Evolutionary conservation across 1,284 basidiomycete genomes (phyloP).

Genomic region (Apiotrichum sp.): DNA sequence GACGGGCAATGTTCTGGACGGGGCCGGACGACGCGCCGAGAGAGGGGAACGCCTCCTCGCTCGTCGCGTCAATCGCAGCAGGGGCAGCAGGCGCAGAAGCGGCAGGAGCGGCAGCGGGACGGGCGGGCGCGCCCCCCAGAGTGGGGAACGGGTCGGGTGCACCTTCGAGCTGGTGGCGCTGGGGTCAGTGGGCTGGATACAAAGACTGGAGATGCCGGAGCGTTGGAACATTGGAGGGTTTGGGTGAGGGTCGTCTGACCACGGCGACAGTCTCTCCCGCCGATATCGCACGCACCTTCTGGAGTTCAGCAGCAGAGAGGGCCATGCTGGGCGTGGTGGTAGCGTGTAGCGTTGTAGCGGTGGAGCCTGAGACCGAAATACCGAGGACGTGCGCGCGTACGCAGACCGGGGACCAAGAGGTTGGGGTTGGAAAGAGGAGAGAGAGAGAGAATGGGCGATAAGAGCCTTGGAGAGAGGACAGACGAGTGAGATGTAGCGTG

Average conservation of each 20-base stretch:
- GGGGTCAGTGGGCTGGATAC: conserved; percentile 5
- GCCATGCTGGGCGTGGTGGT: conserved; percentile 28
- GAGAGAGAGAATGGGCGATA: not conserved
- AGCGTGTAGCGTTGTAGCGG: conserved; percentile 13
- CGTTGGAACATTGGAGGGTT: too few relatives aligned
- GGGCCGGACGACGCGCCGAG: conserved; percentile 59
- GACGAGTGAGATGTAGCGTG: not conserved
- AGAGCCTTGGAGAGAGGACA: conserved; percentile 3
- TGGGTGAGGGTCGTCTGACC: too few relatives aligned
- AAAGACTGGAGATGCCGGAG: too few relatives aligned
- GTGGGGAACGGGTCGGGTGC: conserved; percentile 81
- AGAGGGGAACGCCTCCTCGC: conserved; percentile 74
- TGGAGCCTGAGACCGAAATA: conserved; percentile 14
- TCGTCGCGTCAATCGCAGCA: conserved; percentile 61
- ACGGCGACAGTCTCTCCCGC: too few relatives aligned
- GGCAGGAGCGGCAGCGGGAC: conserved; percentile 31
- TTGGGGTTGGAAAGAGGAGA: not conserved
- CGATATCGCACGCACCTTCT: conserved; percentile 35
- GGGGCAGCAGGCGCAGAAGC: conserved; percentile 17
- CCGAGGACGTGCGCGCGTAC: conserved; percentile 9
- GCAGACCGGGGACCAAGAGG: conserved; percentile 2
- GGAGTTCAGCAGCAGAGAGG: conserved; percentile 48
- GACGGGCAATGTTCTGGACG: conserved; percentile 23
- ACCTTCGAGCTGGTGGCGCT: conserved; percentile 70
- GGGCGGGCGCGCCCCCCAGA: conserved; percentile 45